Percentiles rank a stretch among this genome's conserved stretches.
phyloP scores from a whole-genome alignment of 2,329 filamentous ascomycete genomes.

The Colletotrichum chrysophilum region DNA sequence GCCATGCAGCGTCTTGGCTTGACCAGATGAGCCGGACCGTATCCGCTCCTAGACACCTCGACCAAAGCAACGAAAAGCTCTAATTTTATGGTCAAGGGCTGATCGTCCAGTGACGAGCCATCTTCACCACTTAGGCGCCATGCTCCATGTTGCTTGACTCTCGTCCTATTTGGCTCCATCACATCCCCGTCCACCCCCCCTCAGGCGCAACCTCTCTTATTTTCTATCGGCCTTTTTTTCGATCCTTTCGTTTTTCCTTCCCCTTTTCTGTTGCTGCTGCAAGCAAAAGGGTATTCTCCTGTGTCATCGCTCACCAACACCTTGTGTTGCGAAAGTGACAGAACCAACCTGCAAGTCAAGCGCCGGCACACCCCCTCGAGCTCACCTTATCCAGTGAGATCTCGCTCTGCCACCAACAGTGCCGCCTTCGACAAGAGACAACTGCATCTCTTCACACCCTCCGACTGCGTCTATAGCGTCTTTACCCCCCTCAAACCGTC shows the following conservation, averaged over 20 bases:
- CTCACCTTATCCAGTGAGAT: conserved; percentile 15
- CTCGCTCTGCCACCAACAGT: conserved; percentile 17
- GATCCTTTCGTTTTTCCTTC: conserved; percentile 23
- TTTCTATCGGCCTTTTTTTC: conserved; percentile 24
- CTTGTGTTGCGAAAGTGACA: neutral
- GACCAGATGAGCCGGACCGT: conserved; percentile 24
- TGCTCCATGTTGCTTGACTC: conserved; percentile 38
- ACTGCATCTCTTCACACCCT: conserved; percentile 26
- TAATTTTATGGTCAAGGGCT: conserved; percentile 48
- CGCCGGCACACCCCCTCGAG: conserved; percentile 32
- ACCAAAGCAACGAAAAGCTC: conserved; percentile 27
- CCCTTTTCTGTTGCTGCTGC: conserved; percentile 9
- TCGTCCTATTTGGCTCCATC: conserved; percentile 40
- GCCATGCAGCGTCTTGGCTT: conserved; percentile 23
- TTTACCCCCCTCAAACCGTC: conserved; percentile 3
- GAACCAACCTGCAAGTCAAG: conserved; percentile 38
- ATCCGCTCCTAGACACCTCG: conserved; percentile 22
- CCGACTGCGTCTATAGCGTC: conserved; percentile 31
- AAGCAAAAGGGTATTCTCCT: conserved; percentile 1
- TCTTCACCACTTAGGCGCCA: conserved; percentile 47
- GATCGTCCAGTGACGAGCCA: conserved; percentile 48
- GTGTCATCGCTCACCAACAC: neutral
- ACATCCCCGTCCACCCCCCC: conserved; percentile 33
- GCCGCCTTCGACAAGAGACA: conserved; percentile 15
- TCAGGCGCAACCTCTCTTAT: conserved; percentile 21